These are phyloP conservation scores for Trichoderma harzianum DNA, from an alignment of 2,329 filamentous ascomycete genomes.

Conservation along the genomic window DNA sequence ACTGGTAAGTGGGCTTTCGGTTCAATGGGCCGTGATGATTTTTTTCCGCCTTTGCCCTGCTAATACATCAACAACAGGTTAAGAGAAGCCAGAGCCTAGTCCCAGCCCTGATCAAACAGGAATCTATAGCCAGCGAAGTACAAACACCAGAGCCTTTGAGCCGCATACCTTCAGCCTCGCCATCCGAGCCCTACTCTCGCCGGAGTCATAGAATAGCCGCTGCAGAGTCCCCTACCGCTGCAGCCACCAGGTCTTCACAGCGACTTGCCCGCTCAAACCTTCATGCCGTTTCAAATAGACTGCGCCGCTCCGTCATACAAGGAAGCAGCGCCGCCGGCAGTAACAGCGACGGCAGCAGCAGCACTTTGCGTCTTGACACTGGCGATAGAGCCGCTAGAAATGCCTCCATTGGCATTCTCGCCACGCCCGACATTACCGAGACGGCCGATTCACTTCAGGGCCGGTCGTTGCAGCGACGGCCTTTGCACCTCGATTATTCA, in stretches of 20 bases:
- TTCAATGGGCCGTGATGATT: background rate
- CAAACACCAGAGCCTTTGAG: constrained; percentile 27
- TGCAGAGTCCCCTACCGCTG: constrained; percentile 30
- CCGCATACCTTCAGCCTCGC: constrained; percentile 33
- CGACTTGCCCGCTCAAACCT: constrained; percentile 29
- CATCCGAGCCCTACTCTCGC: constrained; percentile 33
- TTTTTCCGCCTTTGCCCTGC: background rate
- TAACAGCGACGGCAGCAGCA: constrained; percentile 8
- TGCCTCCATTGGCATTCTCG: constrained; percentile 38
- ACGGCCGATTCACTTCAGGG: constrained; percentile 30
- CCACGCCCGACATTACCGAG: constrained; percentile 59
- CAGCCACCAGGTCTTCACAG: constrained; percentile 24
- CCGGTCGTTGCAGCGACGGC: constrained; percentile 40
- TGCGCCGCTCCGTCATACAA: constrained; percentile 34
- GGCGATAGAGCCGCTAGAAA: constrained; percentile 26
- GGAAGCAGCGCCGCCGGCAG: constrained; percentile 19
- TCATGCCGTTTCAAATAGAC: constrained; percentile 34
- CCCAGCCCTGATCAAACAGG: constrained; percentile 27
- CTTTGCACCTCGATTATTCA: constrained; percentile 40
- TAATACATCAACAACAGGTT: constrained; percentile 19
- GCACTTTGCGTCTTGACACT: constrained; percentile 24
- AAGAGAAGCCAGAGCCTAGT: constrained; percentile 24
- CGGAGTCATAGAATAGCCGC: constrained; percentile 30
- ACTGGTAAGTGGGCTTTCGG: constrained; percentile 23
- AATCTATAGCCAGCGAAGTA: constrained; percentile 26